phyloP scores from a whole-genome alignment of 23 red algal genomes.

The Gracilaria gracilis region DNA sequence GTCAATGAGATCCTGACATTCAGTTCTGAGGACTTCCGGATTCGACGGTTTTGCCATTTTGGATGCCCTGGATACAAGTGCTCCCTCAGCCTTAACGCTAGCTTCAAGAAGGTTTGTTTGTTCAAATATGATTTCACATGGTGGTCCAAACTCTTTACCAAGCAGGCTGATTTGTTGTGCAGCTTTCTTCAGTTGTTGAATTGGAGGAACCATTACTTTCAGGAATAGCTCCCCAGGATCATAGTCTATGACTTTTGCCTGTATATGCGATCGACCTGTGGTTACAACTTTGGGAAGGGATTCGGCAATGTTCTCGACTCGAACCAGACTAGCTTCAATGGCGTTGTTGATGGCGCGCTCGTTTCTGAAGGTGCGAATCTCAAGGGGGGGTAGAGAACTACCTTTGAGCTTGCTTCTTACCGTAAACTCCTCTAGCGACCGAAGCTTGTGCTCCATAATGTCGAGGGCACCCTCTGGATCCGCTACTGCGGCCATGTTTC shows the following conservation, averaged over 20 bases:
- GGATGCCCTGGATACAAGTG: conserved; percentile 57
- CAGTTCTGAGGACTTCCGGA: conserved; percentile 45
- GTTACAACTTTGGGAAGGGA: conserved; percentile 50
- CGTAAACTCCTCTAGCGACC: conserved; percentile 52
- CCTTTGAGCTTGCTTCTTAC: conserved; percentile 39
- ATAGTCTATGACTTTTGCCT: conserved; percentile 70
- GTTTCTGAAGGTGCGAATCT: conserved; percentile 41
- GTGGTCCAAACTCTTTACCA: conserved; percentile 50
- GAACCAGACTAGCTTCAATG: conserved; percentile 60
- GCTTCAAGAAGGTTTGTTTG: conserved; percentile 61
- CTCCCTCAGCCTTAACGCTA: conserved; percentile 58
- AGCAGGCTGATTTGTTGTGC: conserved; percentile 42
- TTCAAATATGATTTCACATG: conserved; percentile 32
- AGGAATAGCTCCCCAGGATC: conserved; percentile 67
- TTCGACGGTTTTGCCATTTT: conserved; percentile 75
- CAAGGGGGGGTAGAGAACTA: conserved; percentile 36
- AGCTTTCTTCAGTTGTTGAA: conserved; percentile 54
- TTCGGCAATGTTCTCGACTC: conserved; percentile 61
- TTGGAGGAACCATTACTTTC: conserved; percentile 24
- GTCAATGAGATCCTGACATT: conserved; percentile 64
- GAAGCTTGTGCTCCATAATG: conserved; percentile 54
- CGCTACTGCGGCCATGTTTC: conserved; percentile 21
- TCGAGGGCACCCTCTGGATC: conserved; percentile 46
- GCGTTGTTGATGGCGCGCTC: conserved; percentile 70
- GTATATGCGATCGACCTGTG: conserved; percentile 70